Percentiles rank a stretch among this genome's conserved stretches.
phyloP scores from a whole-genome alignment of 2,329 filamentous ascomycete genomes.

The Diaporthe nobilis region DNA sequence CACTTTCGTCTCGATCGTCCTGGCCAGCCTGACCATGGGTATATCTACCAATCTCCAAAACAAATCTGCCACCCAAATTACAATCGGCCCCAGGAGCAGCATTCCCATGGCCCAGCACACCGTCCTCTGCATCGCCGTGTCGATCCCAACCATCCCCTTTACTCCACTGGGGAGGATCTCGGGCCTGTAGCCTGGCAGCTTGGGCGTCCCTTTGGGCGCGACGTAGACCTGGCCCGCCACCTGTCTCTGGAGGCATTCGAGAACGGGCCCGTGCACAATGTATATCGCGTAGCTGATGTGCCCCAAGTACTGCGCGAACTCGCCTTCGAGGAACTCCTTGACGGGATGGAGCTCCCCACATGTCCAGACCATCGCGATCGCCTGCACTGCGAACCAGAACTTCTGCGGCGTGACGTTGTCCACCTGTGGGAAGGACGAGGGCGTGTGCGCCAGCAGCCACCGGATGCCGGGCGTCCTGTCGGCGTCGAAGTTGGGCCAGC shows the following conservation, averaged over 20 bases:
- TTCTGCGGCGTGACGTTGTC: conserved; percentile 52
- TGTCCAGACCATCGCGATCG: conserved; percentile 55
- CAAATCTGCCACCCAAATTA: conserved; percentile 70
- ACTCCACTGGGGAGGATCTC: conserved; percentile 47
- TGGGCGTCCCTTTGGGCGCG: conserved; percentile 45
- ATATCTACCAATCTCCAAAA: conserved; percentile 72
- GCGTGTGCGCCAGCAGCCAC: conserved; percentile 51
- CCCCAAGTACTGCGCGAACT: conserved; percentile 68
- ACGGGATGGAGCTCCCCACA: conserved; percentile 53
- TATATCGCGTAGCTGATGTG: conserved; percentile 71
- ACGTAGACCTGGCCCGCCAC: conserved; percentile 48
- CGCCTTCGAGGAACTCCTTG: conserved; percentile 59
- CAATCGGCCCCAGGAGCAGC: conserved; percentile 50
- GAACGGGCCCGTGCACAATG: conserved; percentile 67
- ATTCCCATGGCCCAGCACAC: conserved; percentile 57
- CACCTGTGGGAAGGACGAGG: conserved; percentile 51
- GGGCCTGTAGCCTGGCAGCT: conserved; percentile 43
- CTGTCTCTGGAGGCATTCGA: conserved; percentile 54
- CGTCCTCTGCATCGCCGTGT: conserved; percentile 49
- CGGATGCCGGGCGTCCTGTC: conserved; percentile 52
- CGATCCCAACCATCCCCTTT: conserved; percentile 52
- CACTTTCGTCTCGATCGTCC: conserved; percentile 47
- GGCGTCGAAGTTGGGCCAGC: conserved; percentile 57
- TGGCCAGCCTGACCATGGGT: conserved; percentile 50
- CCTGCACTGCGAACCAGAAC: conserved; percentile 55